Evolutionary conservation across 768 basidiomycete genomes (phyloP), one percentile per base, ranked within the genome.

Genomic region (Pleurotus cornucopiae): DNA sequence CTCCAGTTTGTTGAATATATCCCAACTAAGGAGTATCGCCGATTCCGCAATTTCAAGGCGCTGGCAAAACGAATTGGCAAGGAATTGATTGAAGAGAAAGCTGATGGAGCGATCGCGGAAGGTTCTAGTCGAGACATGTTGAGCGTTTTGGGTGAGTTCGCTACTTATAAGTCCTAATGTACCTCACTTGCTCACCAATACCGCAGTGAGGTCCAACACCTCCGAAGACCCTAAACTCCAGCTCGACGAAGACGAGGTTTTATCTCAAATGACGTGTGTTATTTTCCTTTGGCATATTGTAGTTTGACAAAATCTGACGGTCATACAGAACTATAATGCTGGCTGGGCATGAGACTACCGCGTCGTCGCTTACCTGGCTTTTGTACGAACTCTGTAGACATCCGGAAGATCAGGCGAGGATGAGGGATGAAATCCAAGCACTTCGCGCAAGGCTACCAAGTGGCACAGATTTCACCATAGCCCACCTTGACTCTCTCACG

Each of bases 331-430:
- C 57, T 3, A 14, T 58, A 11, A 41, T 68, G 14, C n/a, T 57
- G 14, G 67, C 66, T 6, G 70, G 69, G 3, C 70, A 79, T 58
- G 78, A 76, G 57, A 78, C 76, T 2, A 74, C 73, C 20, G 65
- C 78, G 4, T 71, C 67, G 46, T 65, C 75, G 1, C 25, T 76
- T 30, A 64, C 66, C 40, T 84, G 79, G 78, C 66, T 71, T 1
- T 63, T 84, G 5, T 71, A 77, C 58, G 73, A 76, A 45, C 72
- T 85, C 6, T 71, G 77, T 5, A 71, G 66, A 41, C 63, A 76
- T 55, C 77, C 75, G 0, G 67, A 74, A 3, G 60, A 75, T 4
- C 83, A 85, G 62, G 66, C 64, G 2, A 67, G 69, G 53, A 70
- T 84, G 11, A 73, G 84, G 20, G 64, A 67, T 0, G 83, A 83